phyloP scores from a whole-genome alignment of 2,329 filamentous ascomycete species.

The Aureobasidium leucospermi region DNA sequence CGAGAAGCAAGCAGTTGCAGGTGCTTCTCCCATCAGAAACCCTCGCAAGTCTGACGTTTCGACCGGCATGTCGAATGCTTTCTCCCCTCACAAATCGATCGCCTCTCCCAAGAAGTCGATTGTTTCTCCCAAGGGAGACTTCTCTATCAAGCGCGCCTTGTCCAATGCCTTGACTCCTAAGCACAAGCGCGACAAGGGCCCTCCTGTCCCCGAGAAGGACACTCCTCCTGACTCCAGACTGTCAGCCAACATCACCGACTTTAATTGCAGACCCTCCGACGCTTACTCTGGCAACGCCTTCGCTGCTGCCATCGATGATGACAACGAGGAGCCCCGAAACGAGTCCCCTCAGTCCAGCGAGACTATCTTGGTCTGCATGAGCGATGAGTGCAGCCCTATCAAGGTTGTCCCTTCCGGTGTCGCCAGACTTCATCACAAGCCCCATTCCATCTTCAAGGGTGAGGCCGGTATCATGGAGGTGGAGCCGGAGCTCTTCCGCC shows the following conservation, averaged over 20 bases:
- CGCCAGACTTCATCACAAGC: not conserved
- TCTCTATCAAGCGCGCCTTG: not conserved
- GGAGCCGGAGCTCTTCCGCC: not conserved
- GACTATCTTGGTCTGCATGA: not conserved
- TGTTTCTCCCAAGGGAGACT: not conserved
- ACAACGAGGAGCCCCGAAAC: not conserved
- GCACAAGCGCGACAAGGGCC: not conserved
- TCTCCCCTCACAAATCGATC: not conserved
- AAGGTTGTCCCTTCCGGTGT: not conserved
- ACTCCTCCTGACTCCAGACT: not conserved
- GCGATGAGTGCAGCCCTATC: not conserved
- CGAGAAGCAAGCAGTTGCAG: not conserved
- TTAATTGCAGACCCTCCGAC: not conserved
- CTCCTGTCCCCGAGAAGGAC: not conserved
- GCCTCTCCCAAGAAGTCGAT: not conserved
- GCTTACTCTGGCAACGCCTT: not conserved
- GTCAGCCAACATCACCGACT: not conserved
- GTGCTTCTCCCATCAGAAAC: not conserved
- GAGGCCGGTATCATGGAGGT: not conserved
- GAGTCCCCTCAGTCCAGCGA: not conserved
- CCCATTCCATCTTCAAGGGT: not conserved
- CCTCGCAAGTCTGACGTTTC: not conserved
- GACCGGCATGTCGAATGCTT: not conserved
- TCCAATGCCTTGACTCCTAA: not conserved
- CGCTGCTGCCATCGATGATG: not conserved